Conservation (phyloP, 2,329 filamentous ascomycete species). For the Xylariaceae sp. region DNA sequence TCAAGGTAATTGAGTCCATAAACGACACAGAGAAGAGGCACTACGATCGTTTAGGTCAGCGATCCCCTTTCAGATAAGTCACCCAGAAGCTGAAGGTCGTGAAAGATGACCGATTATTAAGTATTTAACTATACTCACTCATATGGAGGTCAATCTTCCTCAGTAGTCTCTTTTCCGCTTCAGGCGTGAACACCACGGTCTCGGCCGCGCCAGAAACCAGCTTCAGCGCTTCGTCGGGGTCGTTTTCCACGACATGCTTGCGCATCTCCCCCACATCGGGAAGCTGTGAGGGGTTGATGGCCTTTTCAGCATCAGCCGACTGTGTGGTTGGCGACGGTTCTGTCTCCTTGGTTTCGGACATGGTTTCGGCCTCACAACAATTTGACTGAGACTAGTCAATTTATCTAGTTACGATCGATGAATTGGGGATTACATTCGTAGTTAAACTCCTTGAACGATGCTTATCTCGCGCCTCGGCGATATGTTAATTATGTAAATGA, state of each 20-base stretch:
- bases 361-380: conserved; percentile 1
- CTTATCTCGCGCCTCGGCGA: neutral
- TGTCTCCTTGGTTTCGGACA: conserved; percentile 10
- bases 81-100: too few relatives aligned
- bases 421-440: too few relatives aligned
- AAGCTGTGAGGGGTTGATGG: conserved; percentile 4
- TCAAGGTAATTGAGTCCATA: conserved; percentile 56
- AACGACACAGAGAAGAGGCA: conserved; percentile 51
- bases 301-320: conserved; percentile 13
- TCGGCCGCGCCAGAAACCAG: conserved; percentile 32
- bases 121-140: too few relatives aligned
- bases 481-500: too few relatives aligned
- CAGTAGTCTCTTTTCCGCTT: conserved; percentile 35
- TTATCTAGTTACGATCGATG: too few relatives aligned
- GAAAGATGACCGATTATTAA: too few relatives aligned
- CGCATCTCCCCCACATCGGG: conserved; percentile 9
- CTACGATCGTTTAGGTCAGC: too few relatives aligned
- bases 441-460: neutral
- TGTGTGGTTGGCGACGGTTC: neutral
- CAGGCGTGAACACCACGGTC: conserved; percentile 31
- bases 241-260: conserved; percentile 33
- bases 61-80: too few relatives aligned
- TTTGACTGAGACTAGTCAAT: too few relatives aligned
- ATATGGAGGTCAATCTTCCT: conserved; percentile 42
- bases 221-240: conserved; percentile 40